Base-by-base conservation (phyloP, 768 basidiomycete genomes). In the Mycena pura region DNA sequence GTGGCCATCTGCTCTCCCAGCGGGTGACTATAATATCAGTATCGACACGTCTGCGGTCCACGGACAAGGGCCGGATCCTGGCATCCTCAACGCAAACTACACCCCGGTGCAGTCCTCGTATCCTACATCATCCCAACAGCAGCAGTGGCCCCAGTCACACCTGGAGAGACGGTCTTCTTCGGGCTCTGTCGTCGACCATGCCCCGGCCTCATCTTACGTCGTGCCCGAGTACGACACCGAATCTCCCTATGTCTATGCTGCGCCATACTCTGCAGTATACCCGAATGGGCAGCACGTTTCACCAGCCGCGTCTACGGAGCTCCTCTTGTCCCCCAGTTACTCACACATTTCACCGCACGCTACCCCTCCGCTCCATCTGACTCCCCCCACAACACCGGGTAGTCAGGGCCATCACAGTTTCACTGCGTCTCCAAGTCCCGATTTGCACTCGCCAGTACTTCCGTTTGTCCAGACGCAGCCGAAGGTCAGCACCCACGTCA, bases 301-400 rank as follows among this genome's bases (percentile, higher is more conserved):
- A 22, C 62, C 65, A 29, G 25, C 60, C 11, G 49, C 25, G 19
- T 69, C 68, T 8, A 32, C 57, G 22, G 68, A 69, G 13, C 13
- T 49, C 14, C 58, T 63, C 41, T 41, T 69, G 39, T 67, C 66
- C 1, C 61, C 66, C 22, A 49, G 39, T 19, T 59, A 62, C 27
- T 38, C 56, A 41, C 57, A 66, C 39, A 50, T 57, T 34, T 69
- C 68, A 1, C 65, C 68, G 24, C 59, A 59, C 24, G 60, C 53
- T 15, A 66, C 62, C 11, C 65, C 67, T 2, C 67, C 68, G 17
- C 54, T 57, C 25, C 63, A 60, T 36, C 45, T 54, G 39, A 61
- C 55, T 32, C 57, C 57, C 13, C 56, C 59, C 15, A 66, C 61
- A 9, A 59, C 62, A 24, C 65, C 60, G 3, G 55, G 64, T 28